Conservation (phyloP, 1,284 basidiomycete genomes). For the Microbotryum violaceum region DNA sequence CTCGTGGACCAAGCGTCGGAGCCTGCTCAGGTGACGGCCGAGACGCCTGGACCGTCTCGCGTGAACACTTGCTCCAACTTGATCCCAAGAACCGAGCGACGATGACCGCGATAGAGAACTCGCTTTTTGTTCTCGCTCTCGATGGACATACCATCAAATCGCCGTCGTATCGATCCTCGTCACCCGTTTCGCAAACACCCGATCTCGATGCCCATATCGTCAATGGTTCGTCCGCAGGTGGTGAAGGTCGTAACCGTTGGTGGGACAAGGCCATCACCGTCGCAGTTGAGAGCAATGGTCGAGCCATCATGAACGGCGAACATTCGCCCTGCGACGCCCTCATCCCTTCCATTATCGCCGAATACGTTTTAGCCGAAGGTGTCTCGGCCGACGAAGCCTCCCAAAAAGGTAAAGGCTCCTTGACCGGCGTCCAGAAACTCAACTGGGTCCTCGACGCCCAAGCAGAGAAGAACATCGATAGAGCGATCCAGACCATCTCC, state of each 20-base stretch:
- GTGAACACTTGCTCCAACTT: conserved; percentile 60
- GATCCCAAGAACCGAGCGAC: conserved; percentile 57
- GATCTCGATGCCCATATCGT: conserved; percentile 70
- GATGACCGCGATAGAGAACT: conserved; percentile 59
- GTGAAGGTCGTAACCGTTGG: conserved; percentile 74
- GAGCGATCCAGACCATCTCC: conserved; percentile 55
- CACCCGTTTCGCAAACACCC: conserved; percentile 40
- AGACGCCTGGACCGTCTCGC: conserved; percentile 78
- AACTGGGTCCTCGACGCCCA: conserved; percentile 67
- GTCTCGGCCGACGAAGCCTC: conserved; percentile 5
- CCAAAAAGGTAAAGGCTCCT: background rate
- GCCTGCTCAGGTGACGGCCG: conserved; percentile 71
- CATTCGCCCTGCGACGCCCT: conserved; percentile 89
- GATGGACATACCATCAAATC: conserved; percentile 49
- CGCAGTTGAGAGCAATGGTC: conserved; percentile 74
- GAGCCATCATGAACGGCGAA: conserved; percentile 83
- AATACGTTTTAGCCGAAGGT: conserved; percentile 64
- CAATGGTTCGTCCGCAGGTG: conserved; percentile 60
- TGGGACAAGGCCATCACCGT: conserved; percentile 84
- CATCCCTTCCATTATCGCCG: conserved; percentile 81
- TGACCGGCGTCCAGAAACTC: conserved; percentile 44
- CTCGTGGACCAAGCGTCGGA: conserved; percentile 52
- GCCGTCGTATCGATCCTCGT: conserved; percentile 47
- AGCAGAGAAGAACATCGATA: conserved; percentile 54
- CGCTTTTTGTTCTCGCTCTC: conserved; percentile 63